Base-by-base conservation (phyloP, 345 rosid genomes). In the Geranium brycei region DNA sequence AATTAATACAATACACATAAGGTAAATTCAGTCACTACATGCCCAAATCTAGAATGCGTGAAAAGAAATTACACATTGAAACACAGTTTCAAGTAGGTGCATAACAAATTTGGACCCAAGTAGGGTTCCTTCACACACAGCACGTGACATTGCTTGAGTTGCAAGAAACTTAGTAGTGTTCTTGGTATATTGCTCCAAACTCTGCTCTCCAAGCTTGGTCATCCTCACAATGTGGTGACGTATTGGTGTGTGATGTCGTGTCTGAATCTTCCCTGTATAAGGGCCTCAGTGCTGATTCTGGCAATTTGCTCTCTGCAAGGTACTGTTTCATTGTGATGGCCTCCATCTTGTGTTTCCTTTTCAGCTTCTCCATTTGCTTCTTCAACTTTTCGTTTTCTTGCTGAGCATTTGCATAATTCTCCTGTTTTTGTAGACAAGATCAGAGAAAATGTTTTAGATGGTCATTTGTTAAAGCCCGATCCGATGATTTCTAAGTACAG, bases 181-280 rank as follows among this genome's bases (percentile, higher is more conserved):
- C 82, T 72, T 89, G 95, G 71, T 92, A 92, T 23, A 83, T 85
- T 51, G 95, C 85, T 66, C 96, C 90, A 73, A 92, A 89, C 76
- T 92, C 98, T 11, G 95, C 95, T 75, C 91, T 86, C 97, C 97
- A 92, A 5, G 97, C 89, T 65, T 87, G 91, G 68, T 89, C 97
- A 65, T 92, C 96, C 62, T 84, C 79, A 6, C 57, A n/a, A 31
- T 62, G 40, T 7, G 73, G 59, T 18, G 32, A 60, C 2, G 68
- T 58, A 19, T 68, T 74, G 66, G 57, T 66, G 69, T 62, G 7
- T 47, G 53, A 7, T 28, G 68, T 66, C 40, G 15, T 63, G 16
- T 60, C 51, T 3, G 82, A 77, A 67, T 85, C 85, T 35, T 79
- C 79, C 40, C 64, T 68, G 47, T 84, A 76, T 51, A 82, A 61